Evolutionary conservation across 163 green algal genomes (phyloP).

Genomic region (Scenedesmus sp.): DNA sequence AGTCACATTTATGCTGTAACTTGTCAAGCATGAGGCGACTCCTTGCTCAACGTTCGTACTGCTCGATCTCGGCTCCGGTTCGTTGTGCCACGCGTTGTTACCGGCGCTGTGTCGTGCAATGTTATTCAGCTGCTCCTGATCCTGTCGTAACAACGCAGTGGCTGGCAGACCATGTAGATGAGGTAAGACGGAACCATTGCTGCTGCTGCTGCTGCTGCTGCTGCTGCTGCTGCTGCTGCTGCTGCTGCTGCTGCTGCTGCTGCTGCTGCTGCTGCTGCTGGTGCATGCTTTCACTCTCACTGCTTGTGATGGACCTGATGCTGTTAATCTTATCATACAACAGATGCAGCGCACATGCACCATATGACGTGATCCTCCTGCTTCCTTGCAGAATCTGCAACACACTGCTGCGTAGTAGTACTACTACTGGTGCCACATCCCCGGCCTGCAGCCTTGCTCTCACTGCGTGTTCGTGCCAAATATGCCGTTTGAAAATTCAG

Average conservation of each 20-base stretch:
- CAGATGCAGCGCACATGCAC: too few relatives aligned
- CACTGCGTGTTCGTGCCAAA: too few relatives aligned
- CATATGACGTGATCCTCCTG: too few relatives aligned
- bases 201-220: background rate
- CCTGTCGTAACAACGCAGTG: conserved; percentile 43
- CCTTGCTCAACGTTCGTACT: background rate
- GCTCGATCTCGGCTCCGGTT: background rate
- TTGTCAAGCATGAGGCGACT: background rate
- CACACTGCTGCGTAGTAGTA: too few relatives aligned
- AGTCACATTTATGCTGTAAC: too few relatives aligned
- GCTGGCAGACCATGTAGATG: conserved; percentile 33
- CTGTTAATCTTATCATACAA: too few relatives aligned
- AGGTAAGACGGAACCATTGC: background rate
- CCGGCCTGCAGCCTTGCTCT: too few relatives aligned
- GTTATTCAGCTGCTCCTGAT: background rate
- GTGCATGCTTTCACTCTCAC: too few relatives aligned
- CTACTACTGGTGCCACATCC: too few relatives aligned
- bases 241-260: background rate
- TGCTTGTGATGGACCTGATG: too few relatives aligned
- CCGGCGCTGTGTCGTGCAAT: background rate
- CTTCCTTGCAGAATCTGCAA: too few relatives aligned
- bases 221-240: background rate
- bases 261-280: background rate
- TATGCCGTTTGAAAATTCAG: too few relatives aligned
- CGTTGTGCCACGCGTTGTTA: background rate